A percentile compares a stretch with the other conserved stretches of the same genome.
phyloP scores from a whole-genome alignment of 177 flowering plant genomes.

The Tripterygium wilfordii region DNA sequence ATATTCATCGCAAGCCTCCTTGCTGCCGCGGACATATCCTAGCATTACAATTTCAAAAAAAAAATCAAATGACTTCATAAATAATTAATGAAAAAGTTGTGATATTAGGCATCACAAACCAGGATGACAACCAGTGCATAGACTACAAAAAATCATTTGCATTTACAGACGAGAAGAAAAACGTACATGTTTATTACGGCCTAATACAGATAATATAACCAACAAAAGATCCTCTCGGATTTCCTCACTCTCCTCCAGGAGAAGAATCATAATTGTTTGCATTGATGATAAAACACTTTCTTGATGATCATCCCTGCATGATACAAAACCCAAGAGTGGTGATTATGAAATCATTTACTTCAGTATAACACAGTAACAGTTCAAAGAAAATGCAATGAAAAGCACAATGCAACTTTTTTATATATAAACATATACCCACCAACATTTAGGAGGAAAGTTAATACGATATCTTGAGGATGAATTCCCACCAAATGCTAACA shows the following conservation, averaged over 20 bases:
- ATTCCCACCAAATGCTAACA: no score
- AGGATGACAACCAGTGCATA: no score
- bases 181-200: slow-evolving; percentile 68
- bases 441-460: no score
- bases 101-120: no score
- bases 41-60: slow-evolving; percentile 23
- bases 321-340: not conserved
- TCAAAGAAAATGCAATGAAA: not conserved
- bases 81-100: not conserved
- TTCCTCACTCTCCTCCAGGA: slow-evolving; percentile 95
- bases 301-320: slow-evolving; percentile 88
- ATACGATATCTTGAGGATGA: no score
- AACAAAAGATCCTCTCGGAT: slow-evolving; percentile 64
- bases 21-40: slow-evolving; percentile 72
- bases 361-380: not conserved
- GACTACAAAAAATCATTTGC: no score
- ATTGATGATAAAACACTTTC: slow-evolving; percentile 75
- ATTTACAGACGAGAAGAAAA: slow-evolving; percentile 13
- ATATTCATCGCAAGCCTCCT: slow-evolving; percentile 92
- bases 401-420: no score
- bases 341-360: not conserved
- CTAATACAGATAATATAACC: slow-evolving; percentile 57
- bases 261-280: slow-evolving; percentile 85
- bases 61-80: not conserved
- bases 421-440: no score